phyloP scores from a whole-genome alignment of 345 rosid species.

The Acer negundo region DNA sequence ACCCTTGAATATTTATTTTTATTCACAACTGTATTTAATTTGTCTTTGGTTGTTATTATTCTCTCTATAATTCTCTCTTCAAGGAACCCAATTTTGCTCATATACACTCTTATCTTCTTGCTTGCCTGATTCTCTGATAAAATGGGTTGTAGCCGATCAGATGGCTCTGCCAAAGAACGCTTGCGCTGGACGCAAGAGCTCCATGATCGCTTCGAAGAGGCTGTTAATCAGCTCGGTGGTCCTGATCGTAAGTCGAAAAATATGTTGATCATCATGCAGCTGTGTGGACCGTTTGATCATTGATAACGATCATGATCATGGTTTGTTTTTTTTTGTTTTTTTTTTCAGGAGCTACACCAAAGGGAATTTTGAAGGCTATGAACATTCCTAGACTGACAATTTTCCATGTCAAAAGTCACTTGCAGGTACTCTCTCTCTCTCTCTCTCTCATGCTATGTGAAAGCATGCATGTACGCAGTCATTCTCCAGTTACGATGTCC shows the following conservation, averaged over 20 bases:
- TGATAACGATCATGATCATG: background rate
- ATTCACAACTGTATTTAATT: constrained; percentile 4
- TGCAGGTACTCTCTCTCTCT: constrained; percentile 47
- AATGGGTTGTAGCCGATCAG: constrained; percentile 39
- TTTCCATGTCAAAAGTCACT: constrained; percentile 75
- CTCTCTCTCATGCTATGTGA: background rate
- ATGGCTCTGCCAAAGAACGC: constrained; percentile 47
- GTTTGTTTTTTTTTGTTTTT: background rate
- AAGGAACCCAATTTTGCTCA: constrained; percentile 9
- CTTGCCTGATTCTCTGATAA: background rate
- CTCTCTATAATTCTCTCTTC: constrained; percentile 22
- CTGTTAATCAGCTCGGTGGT: constrained; percentile 57
- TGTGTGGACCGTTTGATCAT: background rate
- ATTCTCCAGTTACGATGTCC: background rate
- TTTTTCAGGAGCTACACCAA: constrained; percentile 62
- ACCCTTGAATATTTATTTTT: background rate
- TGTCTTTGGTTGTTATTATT: constrained; percentile 4
- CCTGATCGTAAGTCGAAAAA: constrained; percentile 45
- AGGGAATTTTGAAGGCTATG: constrained; percentile 65
- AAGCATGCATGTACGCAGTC: too few relatives aligned
- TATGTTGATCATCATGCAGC: background rate
- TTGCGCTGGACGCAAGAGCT: constrained; percentile 53
- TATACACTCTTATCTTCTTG: background rate
- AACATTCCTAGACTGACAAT: constrained; percentile 48
- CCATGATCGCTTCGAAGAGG: constrained; percentile 47